These are phyloP conservation scores for Candida namnaoensis DNA, from an alignment of 805 yeast genomes.

Conservation along the genomic window DNA sequence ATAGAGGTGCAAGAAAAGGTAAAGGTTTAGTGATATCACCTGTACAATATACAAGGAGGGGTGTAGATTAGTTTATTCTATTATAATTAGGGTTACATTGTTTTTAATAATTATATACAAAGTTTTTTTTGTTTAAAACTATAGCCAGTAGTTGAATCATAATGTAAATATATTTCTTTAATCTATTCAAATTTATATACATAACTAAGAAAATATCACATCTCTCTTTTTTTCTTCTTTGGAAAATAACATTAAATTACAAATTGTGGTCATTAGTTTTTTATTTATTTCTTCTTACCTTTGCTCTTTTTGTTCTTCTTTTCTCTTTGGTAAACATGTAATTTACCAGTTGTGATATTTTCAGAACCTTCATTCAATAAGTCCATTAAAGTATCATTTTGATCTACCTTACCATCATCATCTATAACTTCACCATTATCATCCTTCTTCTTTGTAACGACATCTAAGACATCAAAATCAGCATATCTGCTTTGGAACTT, in stretches of 20 bases:
- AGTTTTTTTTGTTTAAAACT: too few species aligned
- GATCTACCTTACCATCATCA: slow-evolving; percentile 7
- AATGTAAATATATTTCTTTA: too few species aligned
- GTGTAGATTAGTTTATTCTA: too few species aligned
- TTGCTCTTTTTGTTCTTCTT: background rate
- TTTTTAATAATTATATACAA: too few species aligned
- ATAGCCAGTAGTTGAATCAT: too few species aligned
- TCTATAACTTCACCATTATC: slow-evolving; percentile 11
- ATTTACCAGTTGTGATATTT: background rate
- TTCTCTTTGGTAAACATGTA: background rate
- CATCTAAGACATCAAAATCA: slow-evolving; percentile 20
- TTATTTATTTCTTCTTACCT: background rate
- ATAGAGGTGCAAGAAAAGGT: slow-evolving; percentile 87
- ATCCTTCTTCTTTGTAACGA: slow-evolving; percentile 4
- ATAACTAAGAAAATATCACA: too few species aligned
- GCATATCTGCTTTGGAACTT: slow-evolving; percentile 42
- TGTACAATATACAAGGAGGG: slow-evolving; percentile 16
- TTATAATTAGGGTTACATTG: too few species aligned
- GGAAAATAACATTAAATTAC: too few species aligned
- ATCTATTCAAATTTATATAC: too few species aligned
- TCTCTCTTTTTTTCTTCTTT: too few species aligned
- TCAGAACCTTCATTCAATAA: background rate
- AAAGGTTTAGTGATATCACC: slow-evolving; percentile 89
- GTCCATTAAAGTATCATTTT: background rate
- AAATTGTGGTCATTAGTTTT: too few species aligned